Percentiles rank a stretch among this genome's conserved stretches.
phyloP scores from a whole-genome alignment of 2,329 filamentous ascomycete species.

The Fusarium sp. region DNA sequence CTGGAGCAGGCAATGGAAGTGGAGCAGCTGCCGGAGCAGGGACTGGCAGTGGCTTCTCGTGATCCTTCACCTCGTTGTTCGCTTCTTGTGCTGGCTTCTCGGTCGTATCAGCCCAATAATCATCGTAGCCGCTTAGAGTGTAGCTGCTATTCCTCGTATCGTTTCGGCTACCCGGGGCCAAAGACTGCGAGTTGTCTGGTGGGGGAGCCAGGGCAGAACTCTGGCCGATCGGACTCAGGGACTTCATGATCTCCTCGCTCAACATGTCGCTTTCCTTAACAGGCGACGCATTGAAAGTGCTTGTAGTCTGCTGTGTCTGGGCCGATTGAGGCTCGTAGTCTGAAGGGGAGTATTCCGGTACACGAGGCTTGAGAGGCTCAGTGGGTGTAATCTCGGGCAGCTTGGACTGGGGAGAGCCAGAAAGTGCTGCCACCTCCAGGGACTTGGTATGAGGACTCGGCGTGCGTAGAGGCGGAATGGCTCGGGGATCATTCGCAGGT shows the following conservation, averaged over 20 bases:
- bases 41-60: slow-evolving; percentile 11
- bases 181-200: slow-evolving; percentile 26
- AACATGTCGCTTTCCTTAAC: slow-evolving; percentile 78
- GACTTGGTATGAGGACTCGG: slow-evolving; percentile 45
- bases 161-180: slow-evolving; percentile 30
- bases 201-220: slow-evolving; percentile 24
- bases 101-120: slow-evolving; percentile 67
- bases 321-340: slow-evolving; percentile 53
- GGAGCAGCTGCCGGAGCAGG: not conserved
- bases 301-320: slow-evolving; percentile 58
- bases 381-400: slow-evolving; percentile 52
- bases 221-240: slow-evolving; percentile 65
- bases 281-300: slow-evolving; percentile 63
- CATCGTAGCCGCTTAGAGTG: slow-evolving; percentile 74
- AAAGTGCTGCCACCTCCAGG: slow-evolving; percentile 16
- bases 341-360: slow-evolving; percentile 48
- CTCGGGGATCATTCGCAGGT: slow-evolving; percentile 36
- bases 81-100: slow-evolving; percentile 23
- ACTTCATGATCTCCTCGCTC: slow-evolving; percentile 80
- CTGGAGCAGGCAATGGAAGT: slow-evolving; percentile 3
- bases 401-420: slow-evolving; percentile 5
- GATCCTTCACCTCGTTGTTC: slow-evolving; percentile 1
- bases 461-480: slow-evolving; percentile 50
- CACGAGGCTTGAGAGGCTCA: slow-evolving; percentile 59
- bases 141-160: slow-evolving; percentile 68